Conservation (phyloP, 2,329 filamentous ascomycete genomes). For the Cercospora sesami region DNA sequence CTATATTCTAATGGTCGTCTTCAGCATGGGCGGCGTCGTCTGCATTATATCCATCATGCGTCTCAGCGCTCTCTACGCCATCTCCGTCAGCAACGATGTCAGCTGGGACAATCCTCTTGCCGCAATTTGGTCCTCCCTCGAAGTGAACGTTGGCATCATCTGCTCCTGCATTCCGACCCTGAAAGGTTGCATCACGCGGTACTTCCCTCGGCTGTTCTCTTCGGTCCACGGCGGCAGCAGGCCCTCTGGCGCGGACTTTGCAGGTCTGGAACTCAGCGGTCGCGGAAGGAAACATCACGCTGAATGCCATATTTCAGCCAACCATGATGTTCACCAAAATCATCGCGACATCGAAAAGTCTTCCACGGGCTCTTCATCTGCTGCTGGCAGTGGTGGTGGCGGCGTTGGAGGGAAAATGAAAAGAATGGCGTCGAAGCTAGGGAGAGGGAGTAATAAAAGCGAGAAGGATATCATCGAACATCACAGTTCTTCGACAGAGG, state of each 20-base stretch:
- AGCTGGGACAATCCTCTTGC: constrained; percentile 35
- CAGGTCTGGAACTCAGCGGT: constrained; percentile 16
- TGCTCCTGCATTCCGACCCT: constrained; percentile 35
- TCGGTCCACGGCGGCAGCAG: constrained; percentile 5
- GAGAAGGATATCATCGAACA: constrained; percentile 9
- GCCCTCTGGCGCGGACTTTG: constrained; percentile 6
- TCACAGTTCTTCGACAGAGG: neutral
- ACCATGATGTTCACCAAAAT: constrained; percentile 10
- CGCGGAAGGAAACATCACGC: constrained; percentile 12
- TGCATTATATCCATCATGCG: constrained; percentile 34
- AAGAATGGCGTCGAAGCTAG: constrained; percentile 11
- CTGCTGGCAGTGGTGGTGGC: neutral
- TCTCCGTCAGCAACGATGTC: constrained; percentile 30
- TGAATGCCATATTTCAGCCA: constrained; percentile 19
- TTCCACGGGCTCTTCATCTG: neutral
- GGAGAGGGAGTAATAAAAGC: constrained; percentile 11
- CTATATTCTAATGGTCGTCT: constrained; percentile 37
- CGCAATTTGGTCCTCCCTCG: constrained; percentile 31
- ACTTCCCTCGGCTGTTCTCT: constrained; percentile 34
- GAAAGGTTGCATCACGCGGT: constrained; percentile 31
- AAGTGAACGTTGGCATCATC: constrained; percentile 36
- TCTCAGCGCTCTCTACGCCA: constrained; percentile 31
- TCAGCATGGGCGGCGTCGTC: constrained; percentile 37
- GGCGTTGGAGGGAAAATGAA: neutral
- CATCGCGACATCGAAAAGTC: constrained; percentile 1